Percentiles rank a stretch among this genome's conserved stretches.
phyloP scores from a whole-genome alignment of 305 asterid species.

The Solanum hybrid region DNA sequence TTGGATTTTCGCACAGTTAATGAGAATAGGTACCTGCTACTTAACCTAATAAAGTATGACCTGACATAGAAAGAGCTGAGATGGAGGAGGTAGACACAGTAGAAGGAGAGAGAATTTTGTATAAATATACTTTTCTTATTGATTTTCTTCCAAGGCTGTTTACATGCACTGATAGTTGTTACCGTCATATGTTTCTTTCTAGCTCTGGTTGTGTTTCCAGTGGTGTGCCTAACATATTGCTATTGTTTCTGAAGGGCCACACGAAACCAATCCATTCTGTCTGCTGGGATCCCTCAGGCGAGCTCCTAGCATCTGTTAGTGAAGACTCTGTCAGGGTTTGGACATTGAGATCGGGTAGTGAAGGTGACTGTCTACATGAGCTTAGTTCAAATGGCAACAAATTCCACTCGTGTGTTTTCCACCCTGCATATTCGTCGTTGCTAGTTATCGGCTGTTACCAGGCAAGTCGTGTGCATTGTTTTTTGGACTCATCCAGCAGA shows the following conservation, averaged over 20 bases:
- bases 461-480: conserved; percentile 37
- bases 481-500: not conserved
- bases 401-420: conserved; percentile 89
- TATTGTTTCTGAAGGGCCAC: conserved; percentile 49
- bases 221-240: not conserved
- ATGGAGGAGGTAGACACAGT: not conserved
- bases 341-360: conserved; percentile 69
- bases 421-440: conserved; percentile 72
- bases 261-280: conserved; percentile 61
- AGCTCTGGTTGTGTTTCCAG: not conserved
- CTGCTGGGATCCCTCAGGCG: conserved; percentile 94
- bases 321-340: conserved; percentile 90
- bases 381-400: conserved; percentile 83
- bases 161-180: not conserved
- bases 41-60: not conserved
- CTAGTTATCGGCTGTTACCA: conserved; percentile 90
- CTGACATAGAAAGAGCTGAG: not conserved
- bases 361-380: conserved; percentile 80
- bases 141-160: not conserved
- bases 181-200: not conserved
- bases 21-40: not conserved
- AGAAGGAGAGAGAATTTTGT: not conserved
- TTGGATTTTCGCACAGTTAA: not conserved
- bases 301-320: conserved; percentile 85
- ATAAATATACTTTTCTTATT: not conserved